Evolutionary conservation across 768 basidiomycete genomes (phyloP), one percentile per base, ranked within the genome.

Genomic region (Clavulina sp.): DNA sequence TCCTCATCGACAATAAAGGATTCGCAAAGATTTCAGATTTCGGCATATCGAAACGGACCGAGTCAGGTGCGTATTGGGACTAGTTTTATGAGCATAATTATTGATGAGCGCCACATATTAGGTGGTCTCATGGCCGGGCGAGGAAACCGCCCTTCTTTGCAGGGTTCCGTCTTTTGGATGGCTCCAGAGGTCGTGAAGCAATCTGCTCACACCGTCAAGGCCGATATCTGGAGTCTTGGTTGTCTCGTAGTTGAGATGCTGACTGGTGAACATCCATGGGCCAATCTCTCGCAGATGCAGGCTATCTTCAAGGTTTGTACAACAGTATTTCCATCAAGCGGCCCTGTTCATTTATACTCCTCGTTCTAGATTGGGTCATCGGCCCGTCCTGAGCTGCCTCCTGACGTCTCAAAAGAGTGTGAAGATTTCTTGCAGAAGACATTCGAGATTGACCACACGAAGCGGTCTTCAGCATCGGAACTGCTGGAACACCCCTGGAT

Each of bases 111-210:
- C 68, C 1, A 60, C 69, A 49, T 60, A 60, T 23, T 68, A 69
- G 23, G 80, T 80, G 7, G 78, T 82, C 52, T n/a, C n/a, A n/a
- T n/a, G n/a, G n/a, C n/a, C 31, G 53, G 57, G 38, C 78, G 82
- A 23, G 74, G 80, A 41, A 82, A 96, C 62, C 74, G 95, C 4
- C 86, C 89, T 3, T 97, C 95, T 1, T 68, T 97, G 4, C 95
- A 97, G 64, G 95, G 95, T 2, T 95, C 91, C 1, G 92, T 96
- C 7, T 97, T 95, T 67, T 97, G 93, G 93, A 96, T 97, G 93
- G 93, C 93, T 0, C 93, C 93, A 0, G 93, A 96, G 65, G 89
- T 96, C 19, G 95, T 97, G 54, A 92, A 92, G 61, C 95, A 99
- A 68, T 89, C 81, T 24, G 76, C 80, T 0, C 87, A 95, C 62